Percentiles rank a stretch among this genome's conserved stretches.
Conservation (phyloP, 1,284 basidiomycete species). For the Hypsizygus ulmarius region DNA sequence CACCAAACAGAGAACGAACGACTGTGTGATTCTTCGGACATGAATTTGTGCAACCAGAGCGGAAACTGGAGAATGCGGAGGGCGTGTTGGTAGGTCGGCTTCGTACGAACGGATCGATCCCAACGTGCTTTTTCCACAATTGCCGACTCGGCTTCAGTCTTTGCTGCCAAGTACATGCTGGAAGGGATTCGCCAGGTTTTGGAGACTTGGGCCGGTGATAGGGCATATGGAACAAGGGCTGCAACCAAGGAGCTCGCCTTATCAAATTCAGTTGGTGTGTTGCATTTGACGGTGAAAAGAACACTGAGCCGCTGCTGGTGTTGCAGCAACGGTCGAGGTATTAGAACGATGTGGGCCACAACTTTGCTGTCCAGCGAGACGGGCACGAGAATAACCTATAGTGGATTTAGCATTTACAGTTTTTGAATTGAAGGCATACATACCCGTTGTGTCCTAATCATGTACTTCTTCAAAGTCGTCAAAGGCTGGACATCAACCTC, state of each 20-base stretch:
- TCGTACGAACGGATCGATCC: conserved; percentile 20
- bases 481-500: conserved; percentile 38
- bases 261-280: conserved; percentile 29
- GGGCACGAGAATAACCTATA: conserved; percentile 50
- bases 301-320: conserved; percentile 24
- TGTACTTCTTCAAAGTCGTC: conserved; percentile 41
- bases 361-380: conserved; percentile 44
- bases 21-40: conserved; percentile 28
- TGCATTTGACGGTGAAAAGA: conserved; percentile 26
- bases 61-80: conserved; percentile 48
- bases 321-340: conserved; percentile 19
- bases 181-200: conserved; percentile 19
- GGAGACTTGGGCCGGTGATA: conserved; percentile 27
- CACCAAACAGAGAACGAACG: conserved; percentile 37
- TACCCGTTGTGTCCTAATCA: conserved; percentile 46
- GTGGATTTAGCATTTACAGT: conserved; percentile 3
- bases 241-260: conserved; percentile 34
- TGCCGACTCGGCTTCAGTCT: conserved; percentile 16
- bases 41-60: conserved; percentile 37
- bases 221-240: conserved; percentile 46
- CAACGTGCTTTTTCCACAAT: conserved; percentile 18
- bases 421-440: conserved; percentile 13
- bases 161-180: conserved; percentile 10
- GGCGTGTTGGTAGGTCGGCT: conserved; percentile 38
- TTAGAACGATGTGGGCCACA: conserved; percentile 40